A percentile compares a stretch with the other conserved stretches of the same genome.
Conservation (phyloP, 2,329 filamentous ascomycete genomes). For the Sclerotinia glacialis region DNA sequence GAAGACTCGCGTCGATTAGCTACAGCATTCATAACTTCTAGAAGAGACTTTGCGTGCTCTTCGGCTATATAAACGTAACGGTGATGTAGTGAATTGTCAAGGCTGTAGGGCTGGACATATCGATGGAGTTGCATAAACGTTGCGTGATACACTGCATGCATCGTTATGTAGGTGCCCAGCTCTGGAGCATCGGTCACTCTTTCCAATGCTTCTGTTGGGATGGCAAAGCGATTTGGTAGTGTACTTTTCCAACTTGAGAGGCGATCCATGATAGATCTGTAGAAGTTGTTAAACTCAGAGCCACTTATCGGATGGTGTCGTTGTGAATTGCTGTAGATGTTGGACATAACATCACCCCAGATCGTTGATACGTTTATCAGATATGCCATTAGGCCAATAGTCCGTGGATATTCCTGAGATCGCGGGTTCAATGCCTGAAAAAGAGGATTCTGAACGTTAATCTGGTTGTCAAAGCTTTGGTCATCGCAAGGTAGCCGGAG, state of each 20-base stretch:
- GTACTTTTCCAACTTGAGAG: slow-evolving; percentile 57
- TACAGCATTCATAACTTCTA: slow-evolving; percentile 48
- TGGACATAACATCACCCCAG: slow-evolving; percentile 63
- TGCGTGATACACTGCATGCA: slow-evolving; percentile 66
- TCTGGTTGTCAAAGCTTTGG: slow-evolving; percentile 59
- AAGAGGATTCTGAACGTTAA: slow-evolving; percentile 55
- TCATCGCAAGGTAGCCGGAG: slow-evolving; percentile 63
- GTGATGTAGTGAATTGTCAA: slow-evolving; percentile 44
- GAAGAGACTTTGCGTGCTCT: slow-evolving; percentile 52
- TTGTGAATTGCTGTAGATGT: slow-evolving; percentile 52
- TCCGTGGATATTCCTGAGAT: slow-evolving; percentile 42
- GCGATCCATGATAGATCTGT: slow-evolving; percentile 50
- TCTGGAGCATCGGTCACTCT: slow-evolving; percentile 52
- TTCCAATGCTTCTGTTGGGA: slow-evolving; percentile 56
- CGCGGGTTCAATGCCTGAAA: slow-evolving; percentile 53
- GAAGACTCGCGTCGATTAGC: slow-evolving; percentile 39
- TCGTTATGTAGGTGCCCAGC: slow-evolving; percentile 58
- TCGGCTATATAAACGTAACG: slow-evolving; percentile 50
- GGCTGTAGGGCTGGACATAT: slow-evolving; percentile 48
- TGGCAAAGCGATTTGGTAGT: slow-evolving; percentile 54
- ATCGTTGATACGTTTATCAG: slow-evolving; percentile 61
- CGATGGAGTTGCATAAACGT: slow-evolving; percentile 64
- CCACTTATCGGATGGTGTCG: slow-evolving; percentile 35
- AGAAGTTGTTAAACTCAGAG: slow-evolving; percentile 45
- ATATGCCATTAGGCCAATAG: slow-evolving; percentile 50